A percentile compares a stretch with the other conserved stretches of the same genome.
Conservation (phyloP, 1,284 basidiomycete genomes). For the Puccinia novopanici region DNA sequence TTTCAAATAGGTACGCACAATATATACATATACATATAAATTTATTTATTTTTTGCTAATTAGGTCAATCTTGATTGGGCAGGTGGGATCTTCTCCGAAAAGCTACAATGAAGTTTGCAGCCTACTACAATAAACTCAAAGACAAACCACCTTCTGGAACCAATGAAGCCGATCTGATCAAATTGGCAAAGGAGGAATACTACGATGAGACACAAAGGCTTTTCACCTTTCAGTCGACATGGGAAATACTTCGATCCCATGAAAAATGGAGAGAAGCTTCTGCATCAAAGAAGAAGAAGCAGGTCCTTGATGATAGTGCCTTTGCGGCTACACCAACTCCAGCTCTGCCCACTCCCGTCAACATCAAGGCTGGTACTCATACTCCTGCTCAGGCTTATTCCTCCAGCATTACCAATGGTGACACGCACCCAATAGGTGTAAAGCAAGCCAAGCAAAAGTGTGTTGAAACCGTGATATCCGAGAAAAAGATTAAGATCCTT, state of each 20-base stretch:
- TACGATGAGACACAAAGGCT: background rate
- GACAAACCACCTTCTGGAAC: slow-evolving; percentile 17
- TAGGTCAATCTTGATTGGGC: too few relatives aligned
- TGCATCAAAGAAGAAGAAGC: background rate
- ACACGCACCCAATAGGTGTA: background rate
- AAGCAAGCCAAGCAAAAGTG: background rate
- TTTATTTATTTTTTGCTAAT: too few relatives aligned
- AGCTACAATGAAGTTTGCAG: slow-evolving; percentile 9
- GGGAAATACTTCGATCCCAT: background rate
- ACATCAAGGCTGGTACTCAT: too few relatives aligned
- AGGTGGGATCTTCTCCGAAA: slow-evolving; percentile 10
- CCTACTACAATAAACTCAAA: background rate
- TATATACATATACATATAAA: too few relatives aligned
- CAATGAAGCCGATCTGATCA: background rate
- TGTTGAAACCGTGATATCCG: background rate
- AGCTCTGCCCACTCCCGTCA: too few relatives aligned
- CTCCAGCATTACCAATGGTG: background rate
- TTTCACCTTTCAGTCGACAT: background rate
- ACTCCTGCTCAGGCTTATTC: too few relatives aligned
- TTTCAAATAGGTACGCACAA: too few relatives aligned
- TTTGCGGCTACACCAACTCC: too few relatives aligned
- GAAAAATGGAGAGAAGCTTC: slow-evolving; percentile 5
- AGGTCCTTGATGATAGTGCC: background rate
- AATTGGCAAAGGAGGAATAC: background rate
- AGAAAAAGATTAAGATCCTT: slow-evolving; percentile 18